A percentile compares a stretch with the other conserved stretches of the same genome.
These are phyloP conservation scores for Heterobasidion parviporum DNA, from an alignment of 1,284 basidiomycete genomes.

Conservation along the genomic window DNA sequence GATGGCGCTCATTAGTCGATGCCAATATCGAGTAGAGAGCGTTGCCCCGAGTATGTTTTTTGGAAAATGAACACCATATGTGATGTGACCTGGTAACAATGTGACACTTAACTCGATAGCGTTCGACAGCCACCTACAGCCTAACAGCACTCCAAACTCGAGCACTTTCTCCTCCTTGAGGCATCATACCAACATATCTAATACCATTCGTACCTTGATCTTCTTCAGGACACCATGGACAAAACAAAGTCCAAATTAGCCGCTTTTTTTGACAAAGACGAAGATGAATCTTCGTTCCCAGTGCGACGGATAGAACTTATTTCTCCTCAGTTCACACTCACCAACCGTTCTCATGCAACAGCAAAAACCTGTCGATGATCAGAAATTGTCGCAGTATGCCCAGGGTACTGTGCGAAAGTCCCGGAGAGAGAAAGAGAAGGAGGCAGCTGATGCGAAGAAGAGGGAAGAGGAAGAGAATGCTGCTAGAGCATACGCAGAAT, in stretches of 20 bases:
- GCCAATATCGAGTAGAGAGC: too few relatives aligned
- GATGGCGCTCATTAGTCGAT: too few relatives aligned
- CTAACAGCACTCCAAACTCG: too few relatives aligned
- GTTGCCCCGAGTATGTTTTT: too few relatives aligned
- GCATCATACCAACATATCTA: not conserved
- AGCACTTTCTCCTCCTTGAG: not conserved
- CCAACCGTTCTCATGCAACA: conserved; percentile 40
- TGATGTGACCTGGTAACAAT: too few relatives aligned
- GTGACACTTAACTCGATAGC: too few relatives aligned
- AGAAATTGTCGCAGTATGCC: conserved; percentile 69
- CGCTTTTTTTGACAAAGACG: conserved; percentile 74
- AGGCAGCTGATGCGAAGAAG: conserved; percentile 82
- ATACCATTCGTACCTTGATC: not conserved
- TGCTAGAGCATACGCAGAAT: conserved; percentile 77
- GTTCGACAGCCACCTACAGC: too few relatives aligned
- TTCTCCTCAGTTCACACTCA: conserved; percentile 46
- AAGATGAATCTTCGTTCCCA: conserved; percentile 75
- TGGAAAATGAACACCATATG: too few relatives aligned
- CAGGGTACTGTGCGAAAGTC: conserved; percentile 72
- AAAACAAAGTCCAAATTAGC: conserved; percentile 70
- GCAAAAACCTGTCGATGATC: conserved; percentile 73
- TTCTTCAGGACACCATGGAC: conserved; percentile 43
- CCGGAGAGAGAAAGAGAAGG: conserved; percentile 78
- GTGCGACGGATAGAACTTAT: conserved; percentile 72
- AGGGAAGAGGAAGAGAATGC: conserved; percentile 77